Percentiles rank a stretch among this genome's conserved stretches.
These are phyloP conservation scores for Erodium texanum DNA, from an alignment of 441 rosid species.

Conservation along the genomic window DNA sequence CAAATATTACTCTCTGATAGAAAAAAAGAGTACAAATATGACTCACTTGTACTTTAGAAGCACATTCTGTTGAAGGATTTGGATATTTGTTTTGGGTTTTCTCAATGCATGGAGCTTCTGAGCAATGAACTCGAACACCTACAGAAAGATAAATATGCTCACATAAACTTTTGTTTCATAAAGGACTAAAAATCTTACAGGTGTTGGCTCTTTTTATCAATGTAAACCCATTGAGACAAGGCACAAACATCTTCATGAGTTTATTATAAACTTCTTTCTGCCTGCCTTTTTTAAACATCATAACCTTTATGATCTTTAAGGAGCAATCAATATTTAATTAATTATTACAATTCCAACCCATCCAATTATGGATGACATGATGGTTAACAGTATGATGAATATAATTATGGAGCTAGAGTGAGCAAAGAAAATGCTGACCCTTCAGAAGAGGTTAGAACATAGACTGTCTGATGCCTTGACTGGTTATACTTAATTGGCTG, in stretches of 20 bases:
- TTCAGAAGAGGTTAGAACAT: neutral
- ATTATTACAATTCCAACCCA: neutral
- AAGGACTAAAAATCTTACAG: neutral
- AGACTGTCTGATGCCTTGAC: neutral
- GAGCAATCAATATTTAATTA: neutral
- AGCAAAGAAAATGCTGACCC: too few species aligned
- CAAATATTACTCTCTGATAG: neutral
- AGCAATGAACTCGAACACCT: conserved; percentile 97
- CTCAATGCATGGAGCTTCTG: conserved; percentile 96
- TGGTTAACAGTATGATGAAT: too few species aligned
- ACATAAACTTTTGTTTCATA: conserved; percentile 12
- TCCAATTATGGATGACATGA: too few species aligned
- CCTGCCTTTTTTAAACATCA: neutral
- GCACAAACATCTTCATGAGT: neutral
- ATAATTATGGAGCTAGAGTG: too few species aligned
- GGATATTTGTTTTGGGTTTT: conserved; percentile 98
- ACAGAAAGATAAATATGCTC: conserved; percentile 17
- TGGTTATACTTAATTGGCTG: neutral
- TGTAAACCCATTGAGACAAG: neutral
- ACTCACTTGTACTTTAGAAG: conserved; percentile 85
- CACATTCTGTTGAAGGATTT: conserved; percentile 97
- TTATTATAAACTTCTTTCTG: too few species aligned
- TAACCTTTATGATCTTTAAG: too few species aligned
- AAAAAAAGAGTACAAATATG: neutral
- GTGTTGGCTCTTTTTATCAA: neutral